Conservation (phyloP, 1,139 yeast genomes). For the Petasospora fabianii region DNA sequence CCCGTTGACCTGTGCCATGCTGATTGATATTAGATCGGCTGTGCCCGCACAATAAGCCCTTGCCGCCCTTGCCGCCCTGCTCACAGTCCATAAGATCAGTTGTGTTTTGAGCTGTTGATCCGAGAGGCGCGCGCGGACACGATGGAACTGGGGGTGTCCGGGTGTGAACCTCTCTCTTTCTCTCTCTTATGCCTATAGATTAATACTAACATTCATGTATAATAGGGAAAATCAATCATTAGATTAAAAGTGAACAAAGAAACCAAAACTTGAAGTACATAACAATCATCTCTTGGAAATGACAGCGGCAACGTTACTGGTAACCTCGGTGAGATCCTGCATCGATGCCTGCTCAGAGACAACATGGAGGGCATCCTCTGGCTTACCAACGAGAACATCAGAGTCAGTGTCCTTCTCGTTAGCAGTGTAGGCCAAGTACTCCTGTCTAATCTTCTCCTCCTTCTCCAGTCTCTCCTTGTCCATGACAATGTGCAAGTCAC, state of each 20-base stretch:
- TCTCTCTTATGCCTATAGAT: neutral
- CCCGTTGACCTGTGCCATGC: constrained; percentile 3
- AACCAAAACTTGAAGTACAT: too few relatives aligned
- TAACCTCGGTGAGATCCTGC: constrained; percentile 1
- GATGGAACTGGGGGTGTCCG: too few relatives aligned
- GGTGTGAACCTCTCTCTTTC: neutral
- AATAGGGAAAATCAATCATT: neutral
- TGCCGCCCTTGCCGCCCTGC: constrained; percentile 1
- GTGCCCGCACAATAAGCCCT: neutral
- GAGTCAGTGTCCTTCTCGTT: constrained; percentile 2
- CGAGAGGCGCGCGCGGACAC: neutral
- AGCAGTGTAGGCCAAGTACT: constrained; percentile 9
- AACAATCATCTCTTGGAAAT: constrained; percentile 4
- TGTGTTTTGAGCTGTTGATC: neutral
- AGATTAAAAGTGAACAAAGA: too few relatives aligned
- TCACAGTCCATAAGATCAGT: neutral
- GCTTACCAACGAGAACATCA: neutral
- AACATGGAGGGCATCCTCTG: neutral
- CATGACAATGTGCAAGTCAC: constrained; percentile 52
- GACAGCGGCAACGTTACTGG: constrained; percentile 6
- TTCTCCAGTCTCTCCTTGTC: constrained; percentile 34
- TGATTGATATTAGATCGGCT: neutral
- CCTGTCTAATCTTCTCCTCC: constrained; percentile 15
- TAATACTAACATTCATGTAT: neutral
- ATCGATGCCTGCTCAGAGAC: neutral